Conservation (phyloP, 2,329 filamentous ascomycete species). For the Colletotrichum lini region DNA sequence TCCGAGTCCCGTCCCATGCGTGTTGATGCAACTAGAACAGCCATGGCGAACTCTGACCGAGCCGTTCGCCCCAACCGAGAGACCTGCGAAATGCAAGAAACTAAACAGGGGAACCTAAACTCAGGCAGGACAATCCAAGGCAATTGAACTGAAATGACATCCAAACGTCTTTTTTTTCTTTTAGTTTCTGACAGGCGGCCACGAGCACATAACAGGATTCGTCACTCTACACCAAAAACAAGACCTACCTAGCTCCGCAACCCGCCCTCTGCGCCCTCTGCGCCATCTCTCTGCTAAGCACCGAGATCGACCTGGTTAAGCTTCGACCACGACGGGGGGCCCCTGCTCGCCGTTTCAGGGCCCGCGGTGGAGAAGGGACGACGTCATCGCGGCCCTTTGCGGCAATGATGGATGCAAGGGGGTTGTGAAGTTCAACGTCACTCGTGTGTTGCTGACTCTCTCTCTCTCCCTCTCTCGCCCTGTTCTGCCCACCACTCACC, state of each 20-base stretch:
- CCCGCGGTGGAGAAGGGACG: conserved; percentile 21
- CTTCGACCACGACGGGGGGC: conserved; percentile 27
- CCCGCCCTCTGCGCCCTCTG: too few relatives aligned
- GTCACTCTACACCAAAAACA: neutral
- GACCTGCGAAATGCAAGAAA: neutral
- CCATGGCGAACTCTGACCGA: neutral
- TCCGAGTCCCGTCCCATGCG: neutral
- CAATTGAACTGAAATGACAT: neutral
- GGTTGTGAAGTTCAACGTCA: conserved; percentile 9
- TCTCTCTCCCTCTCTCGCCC: neutral
- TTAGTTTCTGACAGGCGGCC: too few relatives aligned
- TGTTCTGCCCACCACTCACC: neutral
- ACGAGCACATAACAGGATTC: neutral
- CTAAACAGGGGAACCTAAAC: neutral
- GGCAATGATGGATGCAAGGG: neutral
- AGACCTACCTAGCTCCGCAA: neutral
- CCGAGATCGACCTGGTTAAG: conserved; percentile 21
- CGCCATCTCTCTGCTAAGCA: neutral
- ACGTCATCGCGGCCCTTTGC: conserved; percentile 30
- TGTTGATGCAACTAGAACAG: neutral
- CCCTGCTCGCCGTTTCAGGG: conserved; percentile 37
- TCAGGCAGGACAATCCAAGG: neutral
- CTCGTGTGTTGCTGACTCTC: neutral
- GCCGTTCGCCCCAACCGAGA: neutral
- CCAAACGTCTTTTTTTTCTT: neutral